Conservation (phyloP, 306 rosid genomes). For the Vigna hirtella region DNA sequence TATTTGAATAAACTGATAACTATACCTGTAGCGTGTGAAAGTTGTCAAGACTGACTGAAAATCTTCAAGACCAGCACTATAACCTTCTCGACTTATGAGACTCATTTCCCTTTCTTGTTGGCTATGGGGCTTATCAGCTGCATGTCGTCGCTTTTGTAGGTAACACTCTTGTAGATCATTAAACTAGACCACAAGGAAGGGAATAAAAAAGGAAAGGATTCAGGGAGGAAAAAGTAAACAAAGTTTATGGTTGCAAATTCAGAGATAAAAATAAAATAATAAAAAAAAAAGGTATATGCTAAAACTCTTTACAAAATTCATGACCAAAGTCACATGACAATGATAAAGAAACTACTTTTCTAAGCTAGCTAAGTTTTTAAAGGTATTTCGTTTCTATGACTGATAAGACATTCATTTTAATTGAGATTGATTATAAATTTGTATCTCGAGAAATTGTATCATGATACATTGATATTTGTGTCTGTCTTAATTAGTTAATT, state of each 20-base stretch:
- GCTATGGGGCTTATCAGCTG: slow-evolving; percentile 65
- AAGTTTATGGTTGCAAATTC: slow-evolving; percentile 20
- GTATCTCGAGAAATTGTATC: slow-evolving; percentile 16
- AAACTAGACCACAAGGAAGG: slow-evolving; percentile 65
- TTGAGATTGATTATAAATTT: slow-evolving; percentile 12
- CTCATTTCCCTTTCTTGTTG: slow-evolving; percentile 66
- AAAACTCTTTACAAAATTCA: slow-evolving; percentile 17
- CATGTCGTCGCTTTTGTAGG: slow-evolving; percentile 85
- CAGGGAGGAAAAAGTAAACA: slow-evolving; percentile 27
- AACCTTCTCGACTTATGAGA: slow-evolving; percentile 77
- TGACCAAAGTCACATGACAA: slow-evolving; percentile 12
- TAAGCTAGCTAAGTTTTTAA: slow-evolving; percentile 16
- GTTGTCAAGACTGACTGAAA: slow-evolving; percentile 92
- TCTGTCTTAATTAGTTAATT: neutral
- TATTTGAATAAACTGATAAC: slow-evolving; percentile 29
- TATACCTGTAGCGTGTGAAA: slow-evolving; percentile 88
- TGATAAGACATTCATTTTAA: neutral
- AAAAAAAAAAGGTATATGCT: slow-evolving; percentile 21
- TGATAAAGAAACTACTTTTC: slow-evolving; percentile 11
- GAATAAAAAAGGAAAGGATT: slow-evolving; percentile 37
- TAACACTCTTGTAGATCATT: slow-evolving; percentile 95
- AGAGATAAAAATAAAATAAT: neutral
- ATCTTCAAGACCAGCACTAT: slow-evolving; percentile 81
- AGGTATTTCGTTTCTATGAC: slow-evolving; percentile 1
- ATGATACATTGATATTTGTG: neutral